Base-by-base conservation (phyloP, 148 eudicot genomes). In the Cornus suecica region DNA sequence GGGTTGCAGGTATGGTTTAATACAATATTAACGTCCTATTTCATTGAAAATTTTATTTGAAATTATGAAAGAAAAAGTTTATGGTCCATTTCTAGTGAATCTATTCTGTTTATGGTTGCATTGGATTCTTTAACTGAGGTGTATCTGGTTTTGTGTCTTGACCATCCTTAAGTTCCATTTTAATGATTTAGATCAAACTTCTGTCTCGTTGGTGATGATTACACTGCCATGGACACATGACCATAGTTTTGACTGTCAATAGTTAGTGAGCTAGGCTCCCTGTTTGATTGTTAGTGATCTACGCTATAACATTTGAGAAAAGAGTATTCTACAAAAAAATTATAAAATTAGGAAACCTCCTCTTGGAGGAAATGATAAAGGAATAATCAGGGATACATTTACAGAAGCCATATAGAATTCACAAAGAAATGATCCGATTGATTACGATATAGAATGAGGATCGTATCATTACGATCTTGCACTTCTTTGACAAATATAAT, bases 1-100 rank as follows among this genome's bases (percentile, higher is more conserved):
- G 90, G 51, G 85, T 73, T 60, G 84, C 78, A 83, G 90, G 90
- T 87, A 87, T 69, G 71, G 52, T 34, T 62, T 66, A 23, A 26
- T 29, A 0, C 66, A 22, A 29, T 15, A 27, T 48, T 62, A 61
- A 10, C 22, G 3, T 64, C 34, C 28, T 68, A 20, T 54, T 31
- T 22, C 1, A 22, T 20, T 15, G 48, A 45, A 52, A 48, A 48
- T 0, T 52, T 52, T 14, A 27, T 42, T 4, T 48, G 4, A 28
- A 13, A 4, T 22, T 0, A 65, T 7, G 22, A 14, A 28, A n/a
- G 10, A 34, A 42, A 58, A 45, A 32, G 20, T 30, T 15, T 52
- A 10, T 72, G 66, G 22, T 61, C 54, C 67, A 34, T 61, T 31
- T 23, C 28, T 63, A 27, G 32, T 23, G 67, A 72, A 72, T 34